These are phyloP conservation scores for Pezicula neosporulosa DNA, from an alignment of 2,329 filamentous ascomycete genomes.

Conservation along the genomic window DNA sequence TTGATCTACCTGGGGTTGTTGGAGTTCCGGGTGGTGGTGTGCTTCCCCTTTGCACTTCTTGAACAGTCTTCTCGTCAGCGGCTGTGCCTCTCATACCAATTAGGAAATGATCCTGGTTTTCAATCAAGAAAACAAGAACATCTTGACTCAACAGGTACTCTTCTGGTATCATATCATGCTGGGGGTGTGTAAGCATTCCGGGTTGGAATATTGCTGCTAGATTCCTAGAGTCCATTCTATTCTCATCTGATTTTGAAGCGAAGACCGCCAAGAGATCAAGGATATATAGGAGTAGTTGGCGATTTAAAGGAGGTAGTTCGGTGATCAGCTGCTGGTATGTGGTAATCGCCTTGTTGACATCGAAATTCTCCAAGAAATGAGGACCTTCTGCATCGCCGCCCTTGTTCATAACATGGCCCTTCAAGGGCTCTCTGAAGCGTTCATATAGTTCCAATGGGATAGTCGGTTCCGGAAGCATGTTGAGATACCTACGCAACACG, in stretches of 20 bases:
- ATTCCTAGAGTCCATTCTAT: slow-evolving; percentile 95
- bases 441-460: slow-evolving; percentile 93
- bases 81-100: slow-evolving; percentile 98
- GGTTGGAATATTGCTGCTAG: slow-evolving; percentile 97
- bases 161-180: slow-evolving; percentile 90
- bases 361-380: slow-evolving; percentile 70
- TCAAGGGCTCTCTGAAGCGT: slow-evolving; percentile 80
- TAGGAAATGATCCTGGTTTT: slow-evolving; percentile 97
- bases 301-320: slow-evolving; percentile 86
- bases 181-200: slow-evolving; percentile 88
- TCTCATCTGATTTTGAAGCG: slow-evolving; percentile 92
- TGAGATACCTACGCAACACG: slow-evolving; percentile 90
- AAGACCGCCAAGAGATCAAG: slow-evolving; percentile 95
- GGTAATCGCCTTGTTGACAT: slow-evolving; percentile 71
- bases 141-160: slow-evolving; percentile 96
- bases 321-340: slow-evolving; percentile 90
- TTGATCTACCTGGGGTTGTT: slow-evolving; percentile 49
- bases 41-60: slow-evolving; percentile 67
- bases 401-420: slow-evolving; percentile 62
- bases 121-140: slow-evolving; percentile 94
- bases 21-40: slow-evolving; percentile 45
- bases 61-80: slow-evolving; percentile 74
- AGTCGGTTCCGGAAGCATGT: slow-evolving; percentile 93
- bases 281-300: slow-evolving; percentile 91
- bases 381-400: slow-evolving; percentile 65